A percentile compares a stretch with the other conserved stretches of the same genome.
Conservation (phyloP, 306 rosid species). For the Rubus parviflorus region DNA sequence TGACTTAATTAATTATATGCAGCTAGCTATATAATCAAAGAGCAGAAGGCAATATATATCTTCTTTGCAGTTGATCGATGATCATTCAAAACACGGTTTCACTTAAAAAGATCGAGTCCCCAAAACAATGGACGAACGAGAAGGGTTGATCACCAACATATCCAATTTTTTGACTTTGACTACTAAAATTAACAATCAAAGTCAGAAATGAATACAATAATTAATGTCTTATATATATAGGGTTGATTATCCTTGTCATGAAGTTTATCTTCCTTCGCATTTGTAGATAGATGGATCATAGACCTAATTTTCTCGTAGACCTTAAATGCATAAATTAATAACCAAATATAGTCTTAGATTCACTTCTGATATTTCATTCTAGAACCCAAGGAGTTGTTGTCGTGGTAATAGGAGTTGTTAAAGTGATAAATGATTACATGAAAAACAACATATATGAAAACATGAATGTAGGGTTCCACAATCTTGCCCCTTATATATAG, state of each 20-base stretch:
- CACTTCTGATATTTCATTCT: too few species aligned
- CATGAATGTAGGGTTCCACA: too few species aligned
- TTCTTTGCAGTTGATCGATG: neutral
- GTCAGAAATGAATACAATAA: neutral
- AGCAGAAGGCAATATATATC: neutral
- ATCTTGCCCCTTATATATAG: too few species aligned
- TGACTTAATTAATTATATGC: neutral
- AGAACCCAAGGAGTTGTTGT: too few species aligned
- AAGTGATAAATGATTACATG: too few species aligned
- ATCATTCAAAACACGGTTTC: conserved; percentile 1
- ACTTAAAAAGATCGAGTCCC: neutral
- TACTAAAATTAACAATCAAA: neutral
- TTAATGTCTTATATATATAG: neutral
- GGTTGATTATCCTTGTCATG: neutral
- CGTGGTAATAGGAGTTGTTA: too few species aligned
- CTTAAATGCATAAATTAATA: too few species aligned
- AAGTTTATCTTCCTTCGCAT: conserved; percentile 8
- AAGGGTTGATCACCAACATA: conserved; percentile 1
- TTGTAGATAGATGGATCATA: neutral
- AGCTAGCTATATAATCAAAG: neutral
- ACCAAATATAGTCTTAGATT: too few species aligned
- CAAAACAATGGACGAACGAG: neutral
- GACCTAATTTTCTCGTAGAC: too few species aligned
- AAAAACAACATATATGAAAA: too few species aligned
- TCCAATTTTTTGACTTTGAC: neutral